Evolutionary conservation across 2,329 filamentous ascomycete species (phyloP).

Genomic region (Mollisia scopiformis): DNA sequence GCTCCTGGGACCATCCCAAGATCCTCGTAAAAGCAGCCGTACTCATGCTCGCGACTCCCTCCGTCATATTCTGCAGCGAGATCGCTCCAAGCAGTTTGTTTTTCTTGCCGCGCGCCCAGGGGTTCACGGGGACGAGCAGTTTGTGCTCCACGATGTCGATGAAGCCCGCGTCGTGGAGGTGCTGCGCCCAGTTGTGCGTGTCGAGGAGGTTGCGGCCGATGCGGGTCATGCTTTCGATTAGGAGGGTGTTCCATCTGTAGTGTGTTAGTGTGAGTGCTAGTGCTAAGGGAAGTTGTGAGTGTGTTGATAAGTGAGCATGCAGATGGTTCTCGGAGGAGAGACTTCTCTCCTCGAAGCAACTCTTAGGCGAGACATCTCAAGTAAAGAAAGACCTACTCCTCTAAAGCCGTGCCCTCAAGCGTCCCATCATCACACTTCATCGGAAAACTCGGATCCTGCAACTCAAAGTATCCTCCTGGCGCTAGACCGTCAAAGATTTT

Average conservation of each 20-base stretch:
- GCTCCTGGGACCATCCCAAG: constrained; percentile 22
- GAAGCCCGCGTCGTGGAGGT: constrained; percentile 33
- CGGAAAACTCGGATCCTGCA: constrained; percentile 21
- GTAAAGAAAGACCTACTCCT: constrained; percentile 4
- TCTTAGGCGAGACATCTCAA: background rate
- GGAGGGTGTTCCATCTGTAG: constrained; percentile 12
- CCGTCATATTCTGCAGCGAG: constrained; percentile 18
- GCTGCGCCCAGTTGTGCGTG: constrained; percentile 18
- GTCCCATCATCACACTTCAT: constrained; percentile 48
- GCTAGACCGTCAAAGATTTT: constrained; percentile 20
- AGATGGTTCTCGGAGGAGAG: no score
- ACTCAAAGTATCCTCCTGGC: constrained; percentile 29
- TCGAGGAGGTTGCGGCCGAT: constrained; percentile 18
- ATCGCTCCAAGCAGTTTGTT: constrained; percentile 17
- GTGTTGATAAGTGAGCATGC: no score
- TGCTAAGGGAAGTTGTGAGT: background rate
- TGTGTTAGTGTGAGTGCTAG: background rate
- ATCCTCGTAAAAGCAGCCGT: constrained; percentile 25
- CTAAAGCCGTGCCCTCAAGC: constrained; percentile 34
- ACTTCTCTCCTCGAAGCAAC: no score
- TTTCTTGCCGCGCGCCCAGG: constrained; percentile 48
- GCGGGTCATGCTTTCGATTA: constrained; percentile 14
- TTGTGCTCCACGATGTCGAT: constrained; percentile 33
- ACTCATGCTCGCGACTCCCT: constrained; percentile 19
- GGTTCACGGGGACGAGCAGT: constrained; percentile 52